Conservation (phyloP, 2,329 filamentous ascomycete genomes). For the Cryphonectria parasitica region DNA sequence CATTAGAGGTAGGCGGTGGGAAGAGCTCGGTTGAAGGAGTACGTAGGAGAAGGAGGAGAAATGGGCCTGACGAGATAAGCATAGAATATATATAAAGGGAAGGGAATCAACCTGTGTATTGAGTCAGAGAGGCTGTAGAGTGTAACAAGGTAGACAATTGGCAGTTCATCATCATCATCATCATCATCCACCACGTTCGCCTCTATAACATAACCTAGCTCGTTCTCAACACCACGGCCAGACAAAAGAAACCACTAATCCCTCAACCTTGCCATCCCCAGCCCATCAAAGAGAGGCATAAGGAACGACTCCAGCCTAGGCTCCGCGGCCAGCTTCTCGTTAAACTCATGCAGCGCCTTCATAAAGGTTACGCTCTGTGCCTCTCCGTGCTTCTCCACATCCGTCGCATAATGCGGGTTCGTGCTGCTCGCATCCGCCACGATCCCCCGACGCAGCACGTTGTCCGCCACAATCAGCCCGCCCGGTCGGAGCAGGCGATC, state of each 20-base stretch:
- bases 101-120: neutral
- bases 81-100: neutral
- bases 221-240: neutral
- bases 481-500: constrained; percentile 51
- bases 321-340: constrained; percentile 38
- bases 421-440: constrained; percentile 45
- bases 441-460: constrained; percentile 53
- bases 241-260: constrained; percentile 26
- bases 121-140: neutral
- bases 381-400: constrained; percentile 20
- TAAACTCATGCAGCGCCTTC: constrained; percentile 39
- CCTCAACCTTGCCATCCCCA: constrained; percentile 38
- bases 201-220: neutral
- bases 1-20: neutral
- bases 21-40: neutral
- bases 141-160: neutral
- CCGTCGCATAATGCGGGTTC: constrained; percentile 37
- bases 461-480: constrained; percentile 59
- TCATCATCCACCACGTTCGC: too few species aligned
- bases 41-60: neutral
- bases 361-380: constrained; percentile 17
- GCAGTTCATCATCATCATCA: neutral
- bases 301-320: constrained; percentile 42
- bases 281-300: constrained; percentile 45
- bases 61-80: neutral